Evolutionary conservation across 306 rosid genomes (phyloP).

Genomic region (Pyrus pyrifolia): DNA sequence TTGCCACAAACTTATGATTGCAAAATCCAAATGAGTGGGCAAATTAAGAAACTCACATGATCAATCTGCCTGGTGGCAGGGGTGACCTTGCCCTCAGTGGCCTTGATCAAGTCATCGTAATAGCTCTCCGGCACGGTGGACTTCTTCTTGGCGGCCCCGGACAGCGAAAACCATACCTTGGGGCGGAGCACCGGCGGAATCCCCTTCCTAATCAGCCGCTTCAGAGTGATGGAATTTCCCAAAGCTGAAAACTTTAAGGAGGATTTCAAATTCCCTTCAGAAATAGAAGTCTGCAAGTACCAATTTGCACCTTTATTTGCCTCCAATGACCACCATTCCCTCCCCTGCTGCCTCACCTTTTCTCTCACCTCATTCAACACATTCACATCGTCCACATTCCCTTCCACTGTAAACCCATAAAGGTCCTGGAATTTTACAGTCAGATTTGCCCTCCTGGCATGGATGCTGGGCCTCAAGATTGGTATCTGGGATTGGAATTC

Average conservation of each 20-base stretch:
- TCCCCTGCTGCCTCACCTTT: constrained; percentile 89
- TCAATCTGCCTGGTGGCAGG: constrained; percentile 96
- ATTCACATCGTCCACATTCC: constrained; percentile 97
- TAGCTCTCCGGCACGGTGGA: constrained; percentile 97
- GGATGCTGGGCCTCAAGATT: constrained; percentile 89
- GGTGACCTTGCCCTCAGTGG: constrained; percentile 90
- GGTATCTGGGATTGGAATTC: constrained; percentile 81
- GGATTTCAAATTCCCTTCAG: constrained; percentile 74
- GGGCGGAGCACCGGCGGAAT: constrained; percentile 93
- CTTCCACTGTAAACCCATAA: constrained; percentile 90
- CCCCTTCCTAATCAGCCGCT: constrained; percentile 87
- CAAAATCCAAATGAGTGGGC: not conserved
- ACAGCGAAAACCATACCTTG: constrained; percentile 89
- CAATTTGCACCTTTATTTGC: constrained; percentile 95
- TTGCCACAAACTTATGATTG: not conserved
- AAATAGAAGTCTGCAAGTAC: constrained; percentile 70
- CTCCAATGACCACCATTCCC: constrained; percentile 98
- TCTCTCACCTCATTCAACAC: constrained; percentile 96
- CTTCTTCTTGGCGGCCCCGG: constrained; percentile 98
- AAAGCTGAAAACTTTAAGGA: constrained; percentile 72
- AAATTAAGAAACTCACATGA: constrained; percentile 53
- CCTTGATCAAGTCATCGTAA: constrained; percentile 73
- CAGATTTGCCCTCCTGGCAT: constrained; percentile 82
- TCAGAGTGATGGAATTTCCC: constrained; percentile 80
- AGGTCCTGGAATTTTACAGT: constrained; percentile 97